Evolutionary conservation across 768 basidiomycete genomes (phyloP).

Genomic region (Pholiota conissans): DNA sequence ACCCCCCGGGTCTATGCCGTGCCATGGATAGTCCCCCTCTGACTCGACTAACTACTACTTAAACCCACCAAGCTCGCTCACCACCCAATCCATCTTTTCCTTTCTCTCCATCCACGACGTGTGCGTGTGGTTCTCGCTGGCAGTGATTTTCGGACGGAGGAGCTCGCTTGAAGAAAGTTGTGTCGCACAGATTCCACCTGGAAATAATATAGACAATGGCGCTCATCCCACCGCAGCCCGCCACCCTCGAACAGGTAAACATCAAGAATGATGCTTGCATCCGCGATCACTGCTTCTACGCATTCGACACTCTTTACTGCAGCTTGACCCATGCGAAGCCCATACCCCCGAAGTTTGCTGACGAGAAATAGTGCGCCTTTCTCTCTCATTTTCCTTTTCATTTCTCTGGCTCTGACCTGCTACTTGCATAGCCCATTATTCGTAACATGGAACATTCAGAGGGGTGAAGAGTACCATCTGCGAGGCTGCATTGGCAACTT

Average conservation of each 20-base stretch:
- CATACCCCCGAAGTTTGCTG: slow-evolving; percentile 60
- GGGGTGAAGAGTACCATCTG: slow-evolving; percentile 61
- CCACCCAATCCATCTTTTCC: not conserved
- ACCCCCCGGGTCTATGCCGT: not conserved
- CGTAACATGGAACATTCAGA: slow-evolving; percentile 90
- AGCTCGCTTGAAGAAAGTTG: no score
- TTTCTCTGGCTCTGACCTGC: slow-evolving; percentile 4
- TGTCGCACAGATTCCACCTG: no score
- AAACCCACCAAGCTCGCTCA: not conserved
- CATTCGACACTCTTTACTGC: slow-evolving; percentile 81
- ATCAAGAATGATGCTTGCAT: slow-evolving; percentile 46
- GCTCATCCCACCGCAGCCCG: slow-evolving; percentile 52
- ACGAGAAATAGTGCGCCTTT: slow-evolving; percentile 76
- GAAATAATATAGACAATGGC: slow-evolving; percentile 53
- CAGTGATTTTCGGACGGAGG: not conserved
- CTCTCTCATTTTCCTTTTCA: not conserved
- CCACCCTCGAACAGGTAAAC: slow-evolving; percentile 33
- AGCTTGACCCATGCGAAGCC: slow-evolving; percentile 60
- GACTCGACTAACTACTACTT: not conserved
- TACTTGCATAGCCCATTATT: slow-evolving; percentile 73
- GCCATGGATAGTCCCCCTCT: not conserved
- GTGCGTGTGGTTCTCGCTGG: not conserved
- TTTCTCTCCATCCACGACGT: not conserved
- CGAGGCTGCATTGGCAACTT: slow-evolving; percentile 97
- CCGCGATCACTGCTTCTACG: slow-evolving; percentile 77